A percentile compares a stretch with the other conserved stretches of the same genome.
Evolutionary conservation across 2,329 filamentous ascomycete genomes (phyloP).

Genomic region (Alternaria burnsii): DNA sequence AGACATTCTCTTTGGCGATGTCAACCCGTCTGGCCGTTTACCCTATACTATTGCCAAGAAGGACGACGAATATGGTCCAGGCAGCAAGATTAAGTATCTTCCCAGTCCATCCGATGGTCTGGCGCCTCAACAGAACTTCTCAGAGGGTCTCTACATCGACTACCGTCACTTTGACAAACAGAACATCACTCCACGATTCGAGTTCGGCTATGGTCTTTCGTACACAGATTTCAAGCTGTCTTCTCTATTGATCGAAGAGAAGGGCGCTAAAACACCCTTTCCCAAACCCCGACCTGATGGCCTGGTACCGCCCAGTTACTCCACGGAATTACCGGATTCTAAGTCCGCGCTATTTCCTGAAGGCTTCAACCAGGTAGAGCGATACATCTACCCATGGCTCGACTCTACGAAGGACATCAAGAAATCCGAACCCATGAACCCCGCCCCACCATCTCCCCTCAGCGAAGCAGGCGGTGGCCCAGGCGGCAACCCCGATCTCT

Average conservation of each 20-base stretch:
- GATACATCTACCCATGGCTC: conserved; percentile 79
- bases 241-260: conserved; percentile 57
- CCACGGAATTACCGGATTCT: conserved; percentile 63
- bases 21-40: conserved; percentile 81
- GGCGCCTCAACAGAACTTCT: conserved; percentile 82
- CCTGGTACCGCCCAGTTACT: conserved; percentile 56
- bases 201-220: conserved; percentile 86
- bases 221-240: conserved; percentile 77
- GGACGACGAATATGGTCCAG: conserved; percentile 78
- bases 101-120: conserved; percentile 66
- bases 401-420: conserved; percentile 59
- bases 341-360: conserved; percentile 68
- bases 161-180: conserved; percentile 88
- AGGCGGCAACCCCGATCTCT: conserved; percentile 73
- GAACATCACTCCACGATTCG: conserved; percentile 76
- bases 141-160: conserved; percentile 85
- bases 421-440: conserved; percentile 59
- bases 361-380: conserved; percentile 68
- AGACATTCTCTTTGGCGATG: conserved; percentile 80
- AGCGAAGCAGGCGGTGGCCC: conserved; percentile 75
- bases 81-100: conserved; percentile 72
- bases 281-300: conserved; percentile 47
- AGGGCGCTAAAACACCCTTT: conserved; percentile 56
- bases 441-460: conserved; percentile 61
- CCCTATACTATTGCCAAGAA: conserved; percentile 86